Conservation (phyloP, 331 rosid genomes). For the Saraca asoca region DNA sequence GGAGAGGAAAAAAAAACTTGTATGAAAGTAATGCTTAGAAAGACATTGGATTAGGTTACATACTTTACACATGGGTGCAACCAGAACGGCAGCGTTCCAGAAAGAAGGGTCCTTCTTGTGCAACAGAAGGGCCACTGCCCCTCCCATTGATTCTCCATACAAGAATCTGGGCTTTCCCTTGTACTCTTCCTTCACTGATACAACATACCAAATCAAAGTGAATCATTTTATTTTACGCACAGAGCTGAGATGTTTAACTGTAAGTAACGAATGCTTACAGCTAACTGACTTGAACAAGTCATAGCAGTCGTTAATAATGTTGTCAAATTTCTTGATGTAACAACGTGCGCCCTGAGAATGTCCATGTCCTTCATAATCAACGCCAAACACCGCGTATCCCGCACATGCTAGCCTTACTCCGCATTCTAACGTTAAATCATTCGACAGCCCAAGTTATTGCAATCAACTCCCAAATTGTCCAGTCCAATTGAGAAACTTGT, state of each 20-base stretch:
- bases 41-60: not conserved
- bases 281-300: constrained; percentile 60
- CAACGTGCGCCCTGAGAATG: constrained; percentile 76
- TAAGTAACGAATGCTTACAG: constrained; percentile 38
- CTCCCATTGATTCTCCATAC: constrained; percentile 92
- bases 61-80: constrained; percentile 90
- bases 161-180: constrained; percentile 53
- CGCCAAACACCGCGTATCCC: constrained; percentile 76
- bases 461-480: too few relatives aligned
- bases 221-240: not conserved
- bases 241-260: not conserved
- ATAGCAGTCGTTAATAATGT: constrained; percentile 62
- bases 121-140: constrained; percentile 58
- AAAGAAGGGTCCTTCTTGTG: constrained; percentile 60
- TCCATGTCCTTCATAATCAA: constrained; percentile 90
- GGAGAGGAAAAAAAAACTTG: not conserved
- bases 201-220: constrained; percentile 8
- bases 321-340: constrained; percentile 67
- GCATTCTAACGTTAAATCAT: constrained; percentile 39
- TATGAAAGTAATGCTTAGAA: not conserved
- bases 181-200: constrained; percentile 49
- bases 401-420: constrained; percentile 64
- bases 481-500: too few relatives aligned
- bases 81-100: constrained; percentile 80
- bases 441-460: too few relatives aligned